Evolutionary conservation across 345 rosid species (phyloP).

Genomic region (Arabis alpina): DNA sequence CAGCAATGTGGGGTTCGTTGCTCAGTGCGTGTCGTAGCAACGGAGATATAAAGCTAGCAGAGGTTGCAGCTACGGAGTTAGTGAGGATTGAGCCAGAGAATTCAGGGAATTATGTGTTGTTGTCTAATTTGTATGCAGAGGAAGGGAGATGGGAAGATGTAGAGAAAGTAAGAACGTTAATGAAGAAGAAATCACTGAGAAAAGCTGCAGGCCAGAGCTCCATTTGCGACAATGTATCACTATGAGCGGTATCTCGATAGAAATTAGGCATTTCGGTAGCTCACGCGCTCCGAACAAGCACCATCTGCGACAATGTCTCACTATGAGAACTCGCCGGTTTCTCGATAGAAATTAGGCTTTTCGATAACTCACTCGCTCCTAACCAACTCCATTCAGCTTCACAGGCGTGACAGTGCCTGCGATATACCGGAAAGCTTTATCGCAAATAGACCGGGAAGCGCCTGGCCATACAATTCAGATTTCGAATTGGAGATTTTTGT

Average conservation of each 20-base stretch:
- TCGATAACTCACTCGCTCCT: neutral
- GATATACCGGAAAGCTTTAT: neutral
- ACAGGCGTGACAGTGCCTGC: neutral
- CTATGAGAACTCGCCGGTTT: slow-evolving; percentile 12
- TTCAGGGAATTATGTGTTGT: slow-evolving; percentile 70
- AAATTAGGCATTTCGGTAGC: too few species aligned
- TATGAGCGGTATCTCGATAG: neutral
- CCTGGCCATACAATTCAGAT: too few species aligned
- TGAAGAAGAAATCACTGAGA: slow-evolving; percentile 55
- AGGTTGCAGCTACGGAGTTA: slow-evolving; percentile 61
- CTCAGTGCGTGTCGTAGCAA: slow-evolving; percentile 71
- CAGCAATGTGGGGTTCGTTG: slow-evolving; percentile 70
- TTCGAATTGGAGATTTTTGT: too few species aligned
- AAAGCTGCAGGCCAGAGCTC: slow-evolving; percentile 56
- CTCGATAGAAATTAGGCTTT: neutral
- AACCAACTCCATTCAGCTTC: neutral
- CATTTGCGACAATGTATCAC: slow-evolving; percentile 11
- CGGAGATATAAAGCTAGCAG: slow-evolving; percentile 63
- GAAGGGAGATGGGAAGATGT: slow-evolving; percentile 75
- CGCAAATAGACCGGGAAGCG: too few species aligned
- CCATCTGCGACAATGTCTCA: too few species aligned
- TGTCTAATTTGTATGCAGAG: slow-evolving; percentile 72
- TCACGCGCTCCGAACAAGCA: too few species aligned
- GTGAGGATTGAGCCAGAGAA: slow-evolving; percentile 62
- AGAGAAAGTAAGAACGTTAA: slow-evolving; percentile 54